Evolutionary conservation across 208 protist species (phyloP).

Genomic region (Leishmania tarentolae): DNA sequence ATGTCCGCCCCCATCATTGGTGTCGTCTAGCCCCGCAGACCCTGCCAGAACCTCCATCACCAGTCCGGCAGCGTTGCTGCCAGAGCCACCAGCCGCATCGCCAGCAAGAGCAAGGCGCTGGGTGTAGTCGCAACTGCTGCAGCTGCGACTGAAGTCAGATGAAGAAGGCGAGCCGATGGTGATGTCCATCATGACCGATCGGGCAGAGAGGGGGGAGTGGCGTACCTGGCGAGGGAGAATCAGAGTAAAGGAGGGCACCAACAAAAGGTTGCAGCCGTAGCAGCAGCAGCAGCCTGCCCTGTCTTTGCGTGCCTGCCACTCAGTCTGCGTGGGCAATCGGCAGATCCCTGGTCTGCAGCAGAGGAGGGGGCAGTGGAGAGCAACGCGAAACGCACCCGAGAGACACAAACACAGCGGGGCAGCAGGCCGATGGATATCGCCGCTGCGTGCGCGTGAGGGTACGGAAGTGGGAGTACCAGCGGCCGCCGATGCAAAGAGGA

Average conservation of each 20-base stretch:
- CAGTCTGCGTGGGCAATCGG: neutral
- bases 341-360: neutral
- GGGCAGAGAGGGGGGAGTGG: neutral
- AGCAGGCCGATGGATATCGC: no score
- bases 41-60: neutral
- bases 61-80: neutral
- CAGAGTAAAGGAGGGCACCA: neutral
- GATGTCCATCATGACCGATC: slow-evolving; percentile 14
- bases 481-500: neutral
- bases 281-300: neutral
- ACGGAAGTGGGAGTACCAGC: neutral
- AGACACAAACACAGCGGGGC: neutral
- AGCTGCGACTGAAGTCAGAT: slow-evolving; percentile 21
- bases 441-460: neutral
- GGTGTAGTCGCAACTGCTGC: neutral
- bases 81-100: neutral
- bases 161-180: slow-evolving; percentile 26
- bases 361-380: neutral
- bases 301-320: neutral
- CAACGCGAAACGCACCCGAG: neutral
- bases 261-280: neutral
- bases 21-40: neutral
- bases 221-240: neutral
- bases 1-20: neutral
- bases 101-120: neutral